These are phyloP conservation scores for Achaetomiella virescens DNA, from an alignment of 495 filamentous ascomycete genomes.

Conservation along the genomic window DNA sequence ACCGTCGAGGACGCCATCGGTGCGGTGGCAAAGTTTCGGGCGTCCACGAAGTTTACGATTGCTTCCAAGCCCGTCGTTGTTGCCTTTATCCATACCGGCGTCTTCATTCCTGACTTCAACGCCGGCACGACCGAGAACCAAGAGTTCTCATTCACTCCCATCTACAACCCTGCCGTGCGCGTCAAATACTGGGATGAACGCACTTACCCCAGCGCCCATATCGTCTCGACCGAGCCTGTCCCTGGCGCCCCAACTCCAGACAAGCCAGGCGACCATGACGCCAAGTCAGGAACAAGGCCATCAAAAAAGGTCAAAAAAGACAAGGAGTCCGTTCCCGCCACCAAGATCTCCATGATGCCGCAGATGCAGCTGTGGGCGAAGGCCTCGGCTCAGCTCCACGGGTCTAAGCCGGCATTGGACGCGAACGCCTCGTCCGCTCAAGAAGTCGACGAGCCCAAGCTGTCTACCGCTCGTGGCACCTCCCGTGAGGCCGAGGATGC, in stretches of 20 bases:
- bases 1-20: constrained; percentile 68
- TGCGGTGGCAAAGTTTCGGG: constrained; percentile 67
- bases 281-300: constrained; percentile 31
- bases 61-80: constrained; percentile 68
- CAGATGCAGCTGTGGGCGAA: constrained; percentile 87
- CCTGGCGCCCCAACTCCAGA: constrained; percentile 32
- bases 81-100: constrained; percentile 78
- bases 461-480: background rate
- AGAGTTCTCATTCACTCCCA: constrained; percentile 64
- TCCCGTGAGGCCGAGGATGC: constrained; percentile 14
- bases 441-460: constrained; percentile 8
- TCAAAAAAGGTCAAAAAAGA: constrained; percentile 46
- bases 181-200: constrained; percentile 83
- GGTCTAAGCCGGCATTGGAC: constrained; percentile 28
- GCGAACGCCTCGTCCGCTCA: constrained; percentile 11
- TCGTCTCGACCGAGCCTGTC: constrained; percentile 45
- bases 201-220: constrained; percentile 63
- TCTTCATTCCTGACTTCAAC: constrained; percentile 73
- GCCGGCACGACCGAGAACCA: constrained; percentile 44
- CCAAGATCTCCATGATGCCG: constrained; percentile 52
- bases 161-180: constrained; percentile 61
- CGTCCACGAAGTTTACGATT: constrained; percentile 78
- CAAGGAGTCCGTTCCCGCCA: constrained; percentile 47
- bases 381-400: constrained; percentile 78
- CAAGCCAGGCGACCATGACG: constrained; percentile 28